Evolutionary conservation across 257 asterid species (phyloP).

Genomic region (Gentiana dahurica): DNA sequence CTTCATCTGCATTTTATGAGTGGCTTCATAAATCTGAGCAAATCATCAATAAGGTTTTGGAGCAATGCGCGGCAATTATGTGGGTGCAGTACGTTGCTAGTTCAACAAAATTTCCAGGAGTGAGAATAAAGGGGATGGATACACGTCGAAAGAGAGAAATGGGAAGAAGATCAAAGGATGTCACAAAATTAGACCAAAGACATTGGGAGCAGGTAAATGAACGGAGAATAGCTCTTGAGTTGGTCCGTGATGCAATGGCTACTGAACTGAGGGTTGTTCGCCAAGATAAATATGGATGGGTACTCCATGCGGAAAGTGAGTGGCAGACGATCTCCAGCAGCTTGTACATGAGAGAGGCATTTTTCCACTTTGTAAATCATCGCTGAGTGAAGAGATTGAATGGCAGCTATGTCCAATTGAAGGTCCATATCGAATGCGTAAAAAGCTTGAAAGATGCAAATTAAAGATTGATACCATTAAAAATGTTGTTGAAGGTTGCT

Average conservation of each 20-base stretch:
- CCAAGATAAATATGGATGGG: conserved; percentile 99
- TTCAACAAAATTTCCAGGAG: conserved; percentile 89
- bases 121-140: conserved; percentile 90
- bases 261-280: conserved; percentile 96
- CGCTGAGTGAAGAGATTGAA: conserved; percentile 50
- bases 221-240: conserved; percentile 85
- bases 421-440: conserved; percentile 98
- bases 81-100: conserved; percentile 93
- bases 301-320: conserved; percentile 98
- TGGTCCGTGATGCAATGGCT: conserved; percentile 91
- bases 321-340: conserved; percentile 93
- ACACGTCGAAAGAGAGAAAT: conserved; percentile 91
- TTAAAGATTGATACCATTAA: conserved; percentile 65
- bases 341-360: conserved; percentile 97
- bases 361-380: conserved; percentile 58
- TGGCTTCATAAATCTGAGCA: conserved; percentile 72
- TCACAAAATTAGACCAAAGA: conserved; percentile 52
- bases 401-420: conserved; percentile 99
- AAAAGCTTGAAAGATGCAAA: conserved; percentile 80
- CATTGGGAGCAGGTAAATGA: conserved; percentile 98
- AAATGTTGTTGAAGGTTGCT: conserved; percentile 54
- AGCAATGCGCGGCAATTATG: conserved; percentile 87
- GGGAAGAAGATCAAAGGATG: conserved; percentile 65
- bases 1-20: conserved; percentile 59
- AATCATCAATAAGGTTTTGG: conserved; percentile 62